Evolutionary conservation across 176 grass and related monocot species (phyloP), one percentile per base, ranked within the genome.

Genomic region (Triticum monococcum): DNA sequence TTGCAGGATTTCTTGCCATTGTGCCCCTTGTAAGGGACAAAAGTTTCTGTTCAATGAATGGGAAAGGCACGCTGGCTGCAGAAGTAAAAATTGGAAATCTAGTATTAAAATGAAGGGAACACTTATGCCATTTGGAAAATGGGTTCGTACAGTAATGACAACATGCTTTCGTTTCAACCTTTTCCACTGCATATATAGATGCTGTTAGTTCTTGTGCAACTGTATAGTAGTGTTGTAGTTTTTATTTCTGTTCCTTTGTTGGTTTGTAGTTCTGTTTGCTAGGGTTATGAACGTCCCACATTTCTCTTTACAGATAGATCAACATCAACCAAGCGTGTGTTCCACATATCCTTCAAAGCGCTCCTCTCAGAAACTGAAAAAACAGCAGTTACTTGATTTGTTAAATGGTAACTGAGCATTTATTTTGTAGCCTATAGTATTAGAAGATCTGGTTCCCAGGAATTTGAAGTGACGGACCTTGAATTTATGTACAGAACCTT

Each of bases 81-180:
- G 91, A 91, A 98, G 92, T 88, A 96, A 98, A 89, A 96, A 98
- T 71, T 98, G 96, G 96, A 98, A 92, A 75, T 91, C 93, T 25
- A 98, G 93, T 89, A 95, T 98, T 63, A 98, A 93, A 91, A 89
- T 96, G 75, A 92, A 95, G 77, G 91, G 33, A 31, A 87, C 92
- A 16, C 82, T 91, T 46, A 90, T 63, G 82, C 88, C 96, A 31
- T 85, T 98, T 64, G 96, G 96, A 65, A 95, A 96, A 98, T 98
- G 93, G 93, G 96, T 98, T 33, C 56, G 90, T 92, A 77, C 23
- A 65, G 70, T 70, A 43, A 11, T 26, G 36, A 31, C 35, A 80
- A 2, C 69, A 76, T 80, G 75, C 32, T 83, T 87, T n/a, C 5
- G 3, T 86, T 82, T 81, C 10, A 69, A 17, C 18, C 45, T 87